Conservation (phyloP, 169 alveolate species). For the Perkinsus chesapeaki region DNA sequence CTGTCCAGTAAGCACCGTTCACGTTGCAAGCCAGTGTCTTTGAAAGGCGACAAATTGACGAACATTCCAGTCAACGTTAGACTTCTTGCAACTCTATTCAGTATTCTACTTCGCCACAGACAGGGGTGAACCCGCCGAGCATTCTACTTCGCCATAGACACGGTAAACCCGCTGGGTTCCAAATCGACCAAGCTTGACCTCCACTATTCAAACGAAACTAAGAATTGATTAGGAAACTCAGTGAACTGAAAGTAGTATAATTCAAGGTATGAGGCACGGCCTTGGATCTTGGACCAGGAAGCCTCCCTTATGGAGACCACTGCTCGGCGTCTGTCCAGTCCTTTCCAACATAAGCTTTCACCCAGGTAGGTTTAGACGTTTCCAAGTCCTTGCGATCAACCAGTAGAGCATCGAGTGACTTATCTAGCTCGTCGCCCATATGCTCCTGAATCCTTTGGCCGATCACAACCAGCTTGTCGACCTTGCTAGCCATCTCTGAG, state of each 20-base stretch:
- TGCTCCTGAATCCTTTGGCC: not conserved
- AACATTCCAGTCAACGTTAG: no score
- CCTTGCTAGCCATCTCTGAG: not conserved
- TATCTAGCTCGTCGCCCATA: not conserved
- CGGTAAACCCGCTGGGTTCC: not conserved
- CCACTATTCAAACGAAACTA: no score
- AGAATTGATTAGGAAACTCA: no score
- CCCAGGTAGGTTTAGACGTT: not conserved
- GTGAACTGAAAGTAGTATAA: not conserved
- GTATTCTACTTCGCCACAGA: no score
- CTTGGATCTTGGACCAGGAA: not conserved
- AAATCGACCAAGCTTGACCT: not conserved
- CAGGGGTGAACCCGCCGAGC: no score
- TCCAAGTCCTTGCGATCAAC: not conserved
- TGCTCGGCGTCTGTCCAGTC: not conserved
- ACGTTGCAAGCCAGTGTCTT: no score
- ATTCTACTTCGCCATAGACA: no score
- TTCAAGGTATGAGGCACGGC: not conserved
- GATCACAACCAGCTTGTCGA: not conserved
- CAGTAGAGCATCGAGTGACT: not conserved
- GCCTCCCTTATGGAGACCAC: not conserved
- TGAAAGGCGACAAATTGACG: no score
- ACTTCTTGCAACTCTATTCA: no score
- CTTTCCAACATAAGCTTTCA: not conserved
- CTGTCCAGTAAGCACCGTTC: no score